These are phyloP conservation scores for Fraxinus dipetala DNA, from an alignment of 305 asterid genomes.

Conservation along the genomic window DNA sequence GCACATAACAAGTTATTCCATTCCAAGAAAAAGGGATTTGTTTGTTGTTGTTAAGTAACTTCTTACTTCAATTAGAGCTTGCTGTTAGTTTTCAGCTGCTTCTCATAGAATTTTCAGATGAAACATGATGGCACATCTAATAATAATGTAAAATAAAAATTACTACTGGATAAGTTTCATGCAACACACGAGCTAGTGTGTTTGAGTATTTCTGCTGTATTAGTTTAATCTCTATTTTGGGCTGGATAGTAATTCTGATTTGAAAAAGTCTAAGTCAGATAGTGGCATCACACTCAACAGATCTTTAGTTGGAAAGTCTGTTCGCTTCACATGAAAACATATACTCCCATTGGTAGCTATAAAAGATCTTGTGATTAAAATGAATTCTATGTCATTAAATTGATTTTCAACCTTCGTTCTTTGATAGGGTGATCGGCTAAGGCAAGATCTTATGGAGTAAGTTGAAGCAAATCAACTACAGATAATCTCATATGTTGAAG, in stretches of 20 bases:
- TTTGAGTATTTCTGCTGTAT: not conserved
- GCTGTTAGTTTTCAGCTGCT: not conserved
- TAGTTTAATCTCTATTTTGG: not conserved
- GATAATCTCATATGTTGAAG: conserved; percentile 72
- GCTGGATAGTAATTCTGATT: not conserved
- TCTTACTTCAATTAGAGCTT: not conserved
- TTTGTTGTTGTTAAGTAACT: not conserved
- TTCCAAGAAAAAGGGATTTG: not conserved
- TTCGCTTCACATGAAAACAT: not conserved
- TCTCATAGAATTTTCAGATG: not conserved
- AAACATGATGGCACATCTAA: not conserved
- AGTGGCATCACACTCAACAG: not conserved
- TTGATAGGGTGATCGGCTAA: conserved; percentile 67
- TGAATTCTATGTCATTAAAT: not conserved
- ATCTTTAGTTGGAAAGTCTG: not conserved
- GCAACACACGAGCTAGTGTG: not conserved
- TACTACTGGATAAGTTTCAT: not conserved
- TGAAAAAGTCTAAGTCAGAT: not conserved
- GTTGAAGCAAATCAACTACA: conserved; percentile 77
- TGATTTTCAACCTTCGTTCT: conserved; percentile 6
- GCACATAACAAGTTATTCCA: not conserved
- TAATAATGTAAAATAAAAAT: not conserved
- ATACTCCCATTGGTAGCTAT: conserved; percentile 3
- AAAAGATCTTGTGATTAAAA: not conserved
- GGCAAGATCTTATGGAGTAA: conserved; percentile 70